Evolutionary conservation across 495 filamentous ascomycete genomes (phyloP).

Genomic region (Lasiosphaeria hispida): DNA sequence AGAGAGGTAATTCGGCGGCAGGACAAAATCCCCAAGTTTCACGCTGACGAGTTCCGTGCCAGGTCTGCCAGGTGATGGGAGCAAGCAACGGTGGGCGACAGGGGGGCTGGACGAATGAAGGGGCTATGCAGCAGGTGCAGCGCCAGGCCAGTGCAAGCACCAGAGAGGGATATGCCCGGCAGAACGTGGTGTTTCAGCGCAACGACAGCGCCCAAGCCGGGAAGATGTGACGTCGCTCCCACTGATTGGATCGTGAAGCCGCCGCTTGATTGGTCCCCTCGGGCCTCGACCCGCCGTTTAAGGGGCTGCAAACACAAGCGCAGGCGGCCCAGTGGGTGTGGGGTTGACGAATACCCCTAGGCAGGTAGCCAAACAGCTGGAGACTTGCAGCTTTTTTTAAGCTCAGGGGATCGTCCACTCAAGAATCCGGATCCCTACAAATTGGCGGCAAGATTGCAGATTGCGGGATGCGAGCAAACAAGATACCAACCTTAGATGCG

Average conservation of each 20-base stretch:
- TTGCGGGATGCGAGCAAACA: constrained; percentile 1
- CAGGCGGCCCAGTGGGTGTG: neutral
- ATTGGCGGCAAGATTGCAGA: neutral
- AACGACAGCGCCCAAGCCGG: constrained; percentile 10
- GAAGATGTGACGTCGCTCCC: constrained; percentile 24
- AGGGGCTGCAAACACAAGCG: constrained; percentile 7
- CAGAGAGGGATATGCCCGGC: constrained; percentile 23
- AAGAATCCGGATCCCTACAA: constrained; percentile 10
- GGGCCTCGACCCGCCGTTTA: constrained; percentile 9
- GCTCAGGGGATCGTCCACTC: neutral
- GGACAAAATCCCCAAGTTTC: constrained; percentile 30
- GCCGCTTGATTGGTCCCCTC: constrained; percentile 23
- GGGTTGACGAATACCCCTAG: neutral
- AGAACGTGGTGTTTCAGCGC: constrained; percentile 28
- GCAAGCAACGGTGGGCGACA: constrained; percentile 26
- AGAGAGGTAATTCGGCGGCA: constrained; percentile 23
- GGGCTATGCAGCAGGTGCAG: constrained; percentile 19
- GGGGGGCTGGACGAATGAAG: constrained; percentile 32
- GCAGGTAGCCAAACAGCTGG: neutral
- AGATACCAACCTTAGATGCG: too few species aligned
- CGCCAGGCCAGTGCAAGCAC: neutral
- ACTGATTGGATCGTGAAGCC: neutral
- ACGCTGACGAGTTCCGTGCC: constrained; percentile 25
- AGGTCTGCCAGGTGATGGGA: constrained; percentile 17
- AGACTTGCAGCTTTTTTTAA: neutral